These are phyloP conservation scores for Olyra latifolia DNA, from an alignment of 176 grass and related monocot species.

Conservation along the genomic window DNA sequence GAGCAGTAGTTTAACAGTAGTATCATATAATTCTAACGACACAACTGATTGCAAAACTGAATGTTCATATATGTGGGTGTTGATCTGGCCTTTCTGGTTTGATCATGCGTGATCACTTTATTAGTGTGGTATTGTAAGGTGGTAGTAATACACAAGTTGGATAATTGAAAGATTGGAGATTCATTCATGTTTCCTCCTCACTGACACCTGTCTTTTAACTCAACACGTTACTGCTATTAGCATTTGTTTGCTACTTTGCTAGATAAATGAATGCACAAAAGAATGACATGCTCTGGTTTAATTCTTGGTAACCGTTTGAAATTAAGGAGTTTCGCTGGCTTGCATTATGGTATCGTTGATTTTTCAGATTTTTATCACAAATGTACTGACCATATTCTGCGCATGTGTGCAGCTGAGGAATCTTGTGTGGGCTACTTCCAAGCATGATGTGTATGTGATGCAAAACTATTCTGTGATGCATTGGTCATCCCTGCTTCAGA, in stretches of 20 bases:
- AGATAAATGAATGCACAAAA: background rate
- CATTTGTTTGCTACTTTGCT: background rate
- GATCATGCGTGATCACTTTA: background rate
- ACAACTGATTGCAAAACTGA: background rate
- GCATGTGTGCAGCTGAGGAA: conserved; percentile 62
- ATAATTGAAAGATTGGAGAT: background rate
- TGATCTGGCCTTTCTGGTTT: background rate
- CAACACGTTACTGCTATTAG: background rate
- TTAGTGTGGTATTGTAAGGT: background rate
- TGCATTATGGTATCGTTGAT: background rate
- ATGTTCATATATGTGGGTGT: background rate
- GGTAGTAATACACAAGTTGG: background rate
- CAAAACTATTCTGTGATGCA: conserved; percentile 82
- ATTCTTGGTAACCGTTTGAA: background rate
- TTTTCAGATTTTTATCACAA: background rate
- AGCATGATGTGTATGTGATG: conserved; percentile 82
- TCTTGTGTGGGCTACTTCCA: conserved; percentile 77
- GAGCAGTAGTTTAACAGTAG: background rate
- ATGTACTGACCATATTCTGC: background rate
- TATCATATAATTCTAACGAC: background rate
- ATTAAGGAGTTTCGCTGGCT: background rate
- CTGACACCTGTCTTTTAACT: background rate
- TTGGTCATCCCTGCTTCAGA: conserved; percentile 64
- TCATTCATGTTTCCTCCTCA: background rate
- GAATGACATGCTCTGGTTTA: background rate